Evolutionary conservation across 2,329 filamentous ascomycete species (phyloP), one percentile per base, ranked within the genome.

Genomic region (Epicoccum sorghinum): DNA sequence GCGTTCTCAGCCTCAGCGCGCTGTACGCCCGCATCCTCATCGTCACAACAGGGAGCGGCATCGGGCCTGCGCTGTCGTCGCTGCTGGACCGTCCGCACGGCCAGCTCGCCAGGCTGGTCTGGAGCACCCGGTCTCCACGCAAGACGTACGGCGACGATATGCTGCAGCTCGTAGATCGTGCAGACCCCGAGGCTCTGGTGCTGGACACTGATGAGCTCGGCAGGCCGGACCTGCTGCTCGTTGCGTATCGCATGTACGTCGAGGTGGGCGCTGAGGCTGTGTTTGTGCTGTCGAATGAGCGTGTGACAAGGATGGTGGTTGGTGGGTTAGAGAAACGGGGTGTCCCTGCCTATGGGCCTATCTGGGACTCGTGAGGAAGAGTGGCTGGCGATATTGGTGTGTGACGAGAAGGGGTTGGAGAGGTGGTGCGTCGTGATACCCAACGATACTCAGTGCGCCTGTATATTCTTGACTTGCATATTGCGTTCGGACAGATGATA

Each of bases 251-350:
- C 7, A 75, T 87, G 46, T 77, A 76, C 43, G 65, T 64, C 43
- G 72, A 81, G 29, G 77, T 77, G 24, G 60, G 74, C 0, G 81
- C 82, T 1, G 88, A 91, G 78, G 89, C 88, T 2, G 87, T 91
- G 33, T 86, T 90, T 66, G 82, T 91, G 55, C 87, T 92, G 64
- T 86, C 86, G 50, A 92, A 91, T 69, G 84, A 86, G 52, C 81
- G 75, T 52, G 81, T 90, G 30, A 91, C 88, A 14, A 81, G 81
- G 65, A 84, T 84, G 75, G 80, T 91, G 1, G 88, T 91, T 0
- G 89, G 86, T 68, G 86, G 82, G 7, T 75, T 92, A 45, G 87
- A 91, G 74, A 80, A 79, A 33, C 79, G 86, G 50, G 87, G 88
- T 0, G 73, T 91, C 7, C 80, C 84, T 2, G 87, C 88, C 7